These are phyloP conservation scores for Coemansia sp. DNA, from an alignment of 192 early-diverging fungal species.

Conservation along the genomic window DNA sequence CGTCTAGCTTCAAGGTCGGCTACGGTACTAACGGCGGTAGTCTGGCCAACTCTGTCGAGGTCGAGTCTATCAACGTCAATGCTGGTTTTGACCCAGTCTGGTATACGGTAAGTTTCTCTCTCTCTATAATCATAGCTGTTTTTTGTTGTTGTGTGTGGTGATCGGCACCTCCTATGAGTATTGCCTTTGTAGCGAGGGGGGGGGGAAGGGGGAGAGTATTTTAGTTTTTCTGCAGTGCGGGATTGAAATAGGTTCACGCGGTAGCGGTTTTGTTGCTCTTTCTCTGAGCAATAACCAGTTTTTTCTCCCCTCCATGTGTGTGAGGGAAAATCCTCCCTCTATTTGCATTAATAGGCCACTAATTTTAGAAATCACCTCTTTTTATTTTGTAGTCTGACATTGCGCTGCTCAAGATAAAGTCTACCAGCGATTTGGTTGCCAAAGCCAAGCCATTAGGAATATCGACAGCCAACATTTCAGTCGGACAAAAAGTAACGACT, in stretches of 20 bases:
- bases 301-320: not conserved
- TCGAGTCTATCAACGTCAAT: conserved; percentile 41
- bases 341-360: not conserved
- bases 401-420: conserved; percentile 47
- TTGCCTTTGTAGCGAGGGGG: not conserved
- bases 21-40: conserved; percentile 33
- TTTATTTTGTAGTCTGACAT: conserved; percentile 45
- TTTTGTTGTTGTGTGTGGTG: no score
- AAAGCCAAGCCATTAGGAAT: conserved; percentile 33
- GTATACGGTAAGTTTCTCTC: conserved; percentile 53
- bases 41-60: conserved; percentile 19
- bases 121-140: no score
- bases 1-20: conserved; percentile 29
- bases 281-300: not conserved
- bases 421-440: conserved; percentile 23
- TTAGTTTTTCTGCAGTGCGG: no score
- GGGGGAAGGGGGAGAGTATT: no score
- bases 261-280: not conserved
- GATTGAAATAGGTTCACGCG: not conserved
- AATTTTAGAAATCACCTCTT: conserved; percentile 2
- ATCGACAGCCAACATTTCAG: conserved; percentile 19
- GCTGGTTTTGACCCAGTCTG: conserved; percentile 44
- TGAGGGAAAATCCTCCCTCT: conserved; percentile 4
- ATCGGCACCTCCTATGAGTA: not conserved
- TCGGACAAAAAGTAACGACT: conserved; percentile 33